A percentile compares a stretch with the other conserved stretches of the same genome.
Conservation (phyloP, 768 basidiomycete genomes). For the Suillus alpinus region DNA sequence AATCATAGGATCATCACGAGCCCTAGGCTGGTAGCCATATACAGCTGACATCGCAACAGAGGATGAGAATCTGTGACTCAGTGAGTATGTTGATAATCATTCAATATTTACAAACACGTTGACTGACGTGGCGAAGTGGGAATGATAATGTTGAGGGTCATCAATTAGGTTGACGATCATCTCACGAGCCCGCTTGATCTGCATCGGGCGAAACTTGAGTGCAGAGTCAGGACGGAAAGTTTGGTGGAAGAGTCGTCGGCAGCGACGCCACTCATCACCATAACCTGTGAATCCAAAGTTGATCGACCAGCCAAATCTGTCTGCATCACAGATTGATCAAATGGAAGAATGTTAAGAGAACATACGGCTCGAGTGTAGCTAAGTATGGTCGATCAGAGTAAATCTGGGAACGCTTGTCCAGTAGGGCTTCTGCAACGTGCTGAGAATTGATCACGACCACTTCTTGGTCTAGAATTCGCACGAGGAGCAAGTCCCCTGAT, state of each 20-base stretch:
- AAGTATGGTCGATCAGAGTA: constrained; percentile 43
- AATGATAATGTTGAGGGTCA: constrained; percentile 27
- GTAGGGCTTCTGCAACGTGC: constrained; percentile 29
- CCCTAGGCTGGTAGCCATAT: constrained; percentile 34
- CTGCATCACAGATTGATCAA: not conserved
- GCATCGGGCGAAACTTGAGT: constrained; percentile 19
- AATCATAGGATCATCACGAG: constrained; percentile 32
- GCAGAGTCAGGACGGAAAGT: constrained; percentile 33
- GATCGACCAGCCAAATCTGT: not conserved
- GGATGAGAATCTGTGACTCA: not conserved
- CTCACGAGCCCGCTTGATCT: constrained; percentile 21
- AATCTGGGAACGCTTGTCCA: constrained; percentile 36
- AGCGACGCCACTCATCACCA: constrained; percentile 18
- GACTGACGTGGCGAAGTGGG: constrained; percentile 15
- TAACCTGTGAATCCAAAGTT: constrained; percentile 2
- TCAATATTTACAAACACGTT: not conserved
- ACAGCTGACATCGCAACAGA: constrained; percentile 23
- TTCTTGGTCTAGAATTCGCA: constrained; percentile 24
- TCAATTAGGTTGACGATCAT: constrained; percentile 25
- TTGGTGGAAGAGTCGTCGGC: constrained; percentile 35
- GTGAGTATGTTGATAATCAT: not conserved
- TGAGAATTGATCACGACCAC: constrained; percentile 34
- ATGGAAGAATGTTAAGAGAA: not conserved
- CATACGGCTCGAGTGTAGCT: constrained; percentile 31
- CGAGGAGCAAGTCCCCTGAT: constrained; percentile 29